phyloP scores from a whole-genome alignment of 108 stramenopile species.

The Mayamaea pseudoterrestris region DNA sequence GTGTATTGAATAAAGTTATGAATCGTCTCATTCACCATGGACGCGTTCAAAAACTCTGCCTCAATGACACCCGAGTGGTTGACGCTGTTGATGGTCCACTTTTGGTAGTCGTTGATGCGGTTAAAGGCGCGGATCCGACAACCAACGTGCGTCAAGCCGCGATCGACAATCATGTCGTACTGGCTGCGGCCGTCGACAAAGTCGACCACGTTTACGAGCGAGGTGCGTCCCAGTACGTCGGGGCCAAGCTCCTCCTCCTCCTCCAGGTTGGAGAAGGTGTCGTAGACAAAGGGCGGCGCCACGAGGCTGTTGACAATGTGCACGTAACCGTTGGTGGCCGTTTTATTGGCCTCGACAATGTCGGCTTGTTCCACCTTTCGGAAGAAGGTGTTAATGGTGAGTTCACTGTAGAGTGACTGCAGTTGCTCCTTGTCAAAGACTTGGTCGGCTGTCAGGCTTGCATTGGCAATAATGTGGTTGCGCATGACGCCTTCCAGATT shows the following conservation, averaged over 20 bases:
- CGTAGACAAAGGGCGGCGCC: not conserved
- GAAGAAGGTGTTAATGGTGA: not conserved
- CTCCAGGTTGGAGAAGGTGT: slow-evolving; percentile 3
- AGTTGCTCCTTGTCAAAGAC: slow-evolving; percentile 2
- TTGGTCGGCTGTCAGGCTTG: not conserved
- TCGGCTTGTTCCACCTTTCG: not conserved
- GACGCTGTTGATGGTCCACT: slow-evolving; percentile 2
- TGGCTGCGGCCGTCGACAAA: not conserved
- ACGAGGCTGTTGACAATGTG: slow-evolving; percentile 6
- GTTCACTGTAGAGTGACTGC: not conserved
- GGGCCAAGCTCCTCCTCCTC: slow-evolving; percentile 1
- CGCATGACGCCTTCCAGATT: not conserved
- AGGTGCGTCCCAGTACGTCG: slow-evolving; percentile 1
- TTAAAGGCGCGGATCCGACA: slow-evolving; percentile 11
- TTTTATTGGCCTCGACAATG: slow-evolving; percentile 1
- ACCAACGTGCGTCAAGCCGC: slow-evolving; percentile 4
- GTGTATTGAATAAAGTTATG: slow-evolving; percentile 4
- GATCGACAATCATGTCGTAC: not conserved
- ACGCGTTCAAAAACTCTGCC: slow-evolving; percentile 4
- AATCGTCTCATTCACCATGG: not conserved
- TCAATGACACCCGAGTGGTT: not conserved
- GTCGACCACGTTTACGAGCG: slow-evolving; percentile 1
- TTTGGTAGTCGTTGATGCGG: slow-evolving; percentile 4
- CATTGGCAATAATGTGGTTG: not conserved
- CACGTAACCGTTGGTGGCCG: slow-evolving; percentile 4